Evolutionary conservation across 345 rosid species (phyloP), one percentile per base, ranked within the genome.

Genomic region (Sonneratia alba): DNA sequence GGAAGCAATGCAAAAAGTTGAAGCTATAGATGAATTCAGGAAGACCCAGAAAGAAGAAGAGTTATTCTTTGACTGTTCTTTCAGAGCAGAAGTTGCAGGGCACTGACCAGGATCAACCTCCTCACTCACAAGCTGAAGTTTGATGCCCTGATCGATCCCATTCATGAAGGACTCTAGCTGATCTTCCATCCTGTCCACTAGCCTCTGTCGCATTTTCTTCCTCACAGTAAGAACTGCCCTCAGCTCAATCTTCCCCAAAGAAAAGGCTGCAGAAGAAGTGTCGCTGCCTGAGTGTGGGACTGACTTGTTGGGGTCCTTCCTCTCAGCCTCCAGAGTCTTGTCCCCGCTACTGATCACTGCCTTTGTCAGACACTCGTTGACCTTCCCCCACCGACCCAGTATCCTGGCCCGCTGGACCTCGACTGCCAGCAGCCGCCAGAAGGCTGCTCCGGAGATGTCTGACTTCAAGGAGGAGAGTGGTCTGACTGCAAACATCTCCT

Each of bases 101-200:
- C 34, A 34, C 74, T 53, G 24, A 76, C 99, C 97, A 79, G 92
- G 88, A 79, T 95, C 97, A 62, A 87, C 76, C 49, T 90, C 89
- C 73, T 90, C 93, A 79, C 97, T 89, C 69, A 92, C 75, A 49
- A 95, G 96, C 72, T 85, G 97, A 81, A 95, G 83, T 79, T 75
- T 61, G 83, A 95, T 85, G 74, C 97, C 96, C 70, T 77, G 89
- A 65, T 97, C 97, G 68, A 95, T 83, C 49, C 93, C 93, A 72
- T 86, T 91, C 74, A 89, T 70, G 24, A 90, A 75, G 69, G 81
- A 81, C 80, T 95, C 93, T 79, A 88, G 69, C 7, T 84, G 89
- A 83, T 87, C 88, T 73, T 83, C 93, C 51, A 95, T 27, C 79
- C 84, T 88, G 71, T 91, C 99, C 5, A 42, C 67, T n/a, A 94